phyloP scores from a whole-genome alignment of 2,329 filamentous ascomycete species.

The Huntiella decipiens region DNA sequence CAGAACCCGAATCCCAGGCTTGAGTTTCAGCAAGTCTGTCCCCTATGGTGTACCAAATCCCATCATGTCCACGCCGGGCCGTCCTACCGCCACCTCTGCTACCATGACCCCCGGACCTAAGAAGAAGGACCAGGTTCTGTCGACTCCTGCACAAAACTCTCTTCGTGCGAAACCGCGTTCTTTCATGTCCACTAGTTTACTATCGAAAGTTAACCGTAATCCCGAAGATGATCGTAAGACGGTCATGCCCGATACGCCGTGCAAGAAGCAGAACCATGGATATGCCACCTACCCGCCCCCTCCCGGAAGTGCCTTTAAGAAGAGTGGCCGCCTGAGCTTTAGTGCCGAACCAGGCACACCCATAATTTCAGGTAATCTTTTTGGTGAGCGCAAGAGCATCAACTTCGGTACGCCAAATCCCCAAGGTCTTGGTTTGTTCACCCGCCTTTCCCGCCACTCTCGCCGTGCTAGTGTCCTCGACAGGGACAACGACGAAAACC shows the following conservation, averaged over 20 bases:
- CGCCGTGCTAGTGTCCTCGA: constrained; percentile 57
- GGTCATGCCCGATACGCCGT: constrained; percentile 83
- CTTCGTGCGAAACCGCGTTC: constrained; percentile 7
- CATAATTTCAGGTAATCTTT: constrained; percentile 41
- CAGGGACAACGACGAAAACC: constrained; percentile 57
- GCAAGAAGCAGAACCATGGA: constrained; percentile 59
- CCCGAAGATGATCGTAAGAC: constrained; percentile 49
- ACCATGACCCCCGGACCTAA: constrained; percentile 19
- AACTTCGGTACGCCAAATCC: constrained; percentile 31
- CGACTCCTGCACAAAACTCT: constrained; percentile 9
- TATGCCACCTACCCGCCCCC: constrained; percentile 47
- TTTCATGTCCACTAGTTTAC: constrained; percentile 88
- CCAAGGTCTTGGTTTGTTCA: constrained; percentile 48
- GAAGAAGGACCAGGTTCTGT: background rate
- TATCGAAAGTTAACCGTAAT: constrained; percentile 84
- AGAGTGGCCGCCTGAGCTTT: constrained; percentile 53
- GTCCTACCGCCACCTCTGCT: constrained; percentile 14
- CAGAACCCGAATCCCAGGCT: constrained; percentile 21
- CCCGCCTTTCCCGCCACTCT: constrained; percentile 30
- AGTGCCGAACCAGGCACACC: constrained; percentile 58
- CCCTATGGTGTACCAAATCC: constrained; percentile 7
- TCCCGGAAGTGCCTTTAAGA: constrained; percentile 40
- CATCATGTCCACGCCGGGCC: constrained; percentile 5
- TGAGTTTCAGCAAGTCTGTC: constrained; percentile 10
- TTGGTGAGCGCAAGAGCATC: constrained; percentile 20